Percentiles rank a stretch among this genome's conserved stretches.
Conservation (phyloP, 176 grass and related monocot species). For the Pharus latifolius region DNA sequence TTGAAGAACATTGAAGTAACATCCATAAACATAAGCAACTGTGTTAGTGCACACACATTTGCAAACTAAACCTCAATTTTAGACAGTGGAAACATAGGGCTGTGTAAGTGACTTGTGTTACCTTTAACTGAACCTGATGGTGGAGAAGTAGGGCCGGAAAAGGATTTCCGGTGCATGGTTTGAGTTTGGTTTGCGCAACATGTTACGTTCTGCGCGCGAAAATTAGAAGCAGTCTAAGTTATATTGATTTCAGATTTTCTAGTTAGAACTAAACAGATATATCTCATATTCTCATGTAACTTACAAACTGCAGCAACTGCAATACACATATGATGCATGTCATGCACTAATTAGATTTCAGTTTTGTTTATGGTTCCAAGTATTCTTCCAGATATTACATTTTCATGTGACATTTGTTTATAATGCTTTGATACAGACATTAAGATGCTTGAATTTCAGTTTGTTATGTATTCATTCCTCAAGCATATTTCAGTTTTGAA, state of each 20-base stretch:
- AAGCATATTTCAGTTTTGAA: too few species aligned
- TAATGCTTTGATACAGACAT: neutral
- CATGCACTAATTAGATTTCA: neutral
- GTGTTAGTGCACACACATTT: neutral
- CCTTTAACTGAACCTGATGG: constrained; percentile 49
- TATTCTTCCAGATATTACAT: neutral
- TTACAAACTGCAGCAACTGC: neutral
- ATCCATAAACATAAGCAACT: neutral
- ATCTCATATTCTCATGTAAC: neutral
- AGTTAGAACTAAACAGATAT: neutral
- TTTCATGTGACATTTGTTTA: neutral
- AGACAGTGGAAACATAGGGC: neutral
- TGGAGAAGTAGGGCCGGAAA: constrained; percentile 35
- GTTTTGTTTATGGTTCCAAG: neutral
- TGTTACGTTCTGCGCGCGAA: constrained; percentile 29
- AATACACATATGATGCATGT: neutral
- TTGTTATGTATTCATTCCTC: too few species aligned
- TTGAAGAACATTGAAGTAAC: neutral
- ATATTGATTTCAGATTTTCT: neutral
- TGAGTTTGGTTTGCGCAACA: constrained; percentile 58
- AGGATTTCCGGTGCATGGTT: constrained; percentile 27
- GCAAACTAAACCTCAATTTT: neutral
- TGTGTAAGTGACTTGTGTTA: constrained; percentile 1
- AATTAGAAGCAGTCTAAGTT: neutral
- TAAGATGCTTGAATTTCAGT: neutral